These are phyloP conservation scores for Kodamaea kakaduensis DNA, from an alignment of 805 yeast genomes.

Conservation along the genomic window DNA sequence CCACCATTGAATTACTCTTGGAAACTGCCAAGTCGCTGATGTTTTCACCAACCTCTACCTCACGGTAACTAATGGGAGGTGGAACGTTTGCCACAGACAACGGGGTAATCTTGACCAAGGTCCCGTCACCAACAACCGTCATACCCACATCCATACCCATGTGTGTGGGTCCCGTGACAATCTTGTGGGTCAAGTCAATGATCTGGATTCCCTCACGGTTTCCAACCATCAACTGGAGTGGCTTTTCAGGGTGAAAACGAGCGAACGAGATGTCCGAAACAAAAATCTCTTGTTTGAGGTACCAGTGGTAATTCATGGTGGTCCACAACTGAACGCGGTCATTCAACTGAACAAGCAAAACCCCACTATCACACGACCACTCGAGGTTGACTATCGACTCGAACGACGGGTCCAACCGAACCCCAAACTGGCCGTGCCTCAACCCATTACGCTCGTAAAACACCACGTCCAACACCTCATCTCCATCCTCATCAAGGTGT, in stretches of 20 bases:
- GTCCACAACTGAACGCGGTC: slow-evolving; percentile 84
- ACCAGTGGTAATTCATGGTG: slow-evolving; percentile 92
- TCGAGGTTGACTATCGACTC: slow-evolving; percentile 49
- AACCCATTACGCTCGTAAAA: slow-evolving; percentile 94
- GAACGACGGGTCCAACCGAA: slow-evolving; percentile 51
- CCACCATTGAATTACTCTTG: slow-evolving; percentile 53
- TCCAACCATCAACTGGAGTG: slow-evolving; percentile 67
- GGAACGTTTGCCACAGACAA: slow-evolving; percentile 84
- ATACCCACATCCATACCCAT: slow-evolving; percentile 74
- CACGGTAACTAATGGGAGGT: slow-evolving; percentile 84
- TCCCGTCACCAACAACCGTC: slow-evolving; percentile 78
- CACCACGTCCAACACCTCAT: slow-evolving; percentile 48
- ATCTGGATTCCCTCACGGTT: slow-evolving; percentile 50
- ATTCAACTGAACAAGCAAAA: slow-evolving; percentile 62
- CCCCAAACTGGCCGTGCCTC: slow-evolving; percentile 78
- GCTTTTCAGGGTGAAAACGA: slow-evolving; percentile 89
- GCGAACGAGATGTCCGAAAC: slow-evolving; percentile 40
- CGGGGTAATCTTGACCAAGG: slow-evolving; percentile 70
- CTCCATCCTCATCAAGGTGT: slow-evolving; percentile 49
- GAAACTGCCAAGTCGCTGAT: slow-evolving; percentile 66
- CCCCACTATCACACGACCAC: slow-evolving; percentile 83
- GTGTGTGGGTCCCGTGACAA: slow-evolving; percentile 63
- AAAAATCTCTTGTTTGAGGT: slow-evolving; percentile 73
- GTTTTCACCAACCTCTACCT: slow-evolving; percentile 47
- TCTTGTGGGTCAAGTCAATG: slow-evolving; percentile 62